Evolutionary conservation across 768 basidiomycete species (phyloP).

Genomic region (Suillus lakei): DNA sequence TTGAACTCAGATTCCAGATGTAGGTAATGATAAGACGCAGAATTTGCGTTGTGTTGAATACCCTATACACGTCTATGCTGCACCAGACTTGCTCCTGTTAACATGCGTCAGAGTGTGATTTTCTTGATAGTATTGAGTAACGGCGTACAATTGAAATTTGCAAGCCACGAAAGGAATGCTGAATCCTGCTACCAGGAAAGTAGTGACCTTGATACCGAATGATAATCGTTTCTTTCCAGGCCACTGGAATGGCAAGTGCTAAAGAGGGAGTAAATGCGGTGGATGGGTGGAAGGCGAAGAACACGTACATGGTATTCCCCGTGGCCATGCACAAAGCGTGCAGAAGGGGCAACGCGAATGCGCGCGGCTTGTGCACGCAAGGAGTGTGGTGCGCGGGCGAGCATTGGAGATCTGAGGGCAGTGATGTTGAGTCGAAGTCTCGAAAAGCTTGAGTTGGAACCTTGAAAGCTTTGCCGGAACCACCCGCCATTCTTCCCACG

Average conservation of each 20-base stretch:
- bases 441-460: background rate
- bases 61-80: background rate
- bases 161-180: slow-evolving; percentile 70
- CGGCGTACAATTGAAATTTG: slow-evolving; percentile 63
- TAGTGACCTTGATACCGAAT: slow-evolving; percentile 42
- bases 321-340: slow-evolving; percentile 55
- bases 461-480: background rate
- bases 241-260: slow-evolving; percentile 63
- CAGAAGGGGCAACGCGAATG: slow-evolving; percentile 27
- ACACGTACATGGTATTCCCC: slow-evolving; percentile 54
- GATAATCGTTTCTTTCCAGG: slow-evolving; percentile 54
- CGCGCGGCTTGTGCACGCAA: slow-evolving; percentile 45
- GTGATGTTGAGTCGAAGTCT: background rate
- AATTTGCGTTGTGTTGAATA: background rate
- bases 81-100: background rate
- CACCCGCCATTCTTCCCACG: slow-evolving; percentile 1
- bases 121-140: background rate
- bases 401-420: slow-evolving; percentile 35
- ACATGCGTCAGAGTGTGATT: background rate
- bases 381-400: slow-evolving; percentile 47
- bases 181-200: slow-evolving; percentile 58
- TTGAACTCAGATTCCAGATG: background rate
- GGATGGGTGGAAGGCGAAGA: background rate
- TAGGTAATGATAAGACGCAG: background rate
- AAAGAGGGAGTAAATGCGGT: slow-evolving; percentile 12